Evolutionary conservation across 257 asterid genomes (phyloP).

Genomic region (Thymus quinquecostatus): DNA sequence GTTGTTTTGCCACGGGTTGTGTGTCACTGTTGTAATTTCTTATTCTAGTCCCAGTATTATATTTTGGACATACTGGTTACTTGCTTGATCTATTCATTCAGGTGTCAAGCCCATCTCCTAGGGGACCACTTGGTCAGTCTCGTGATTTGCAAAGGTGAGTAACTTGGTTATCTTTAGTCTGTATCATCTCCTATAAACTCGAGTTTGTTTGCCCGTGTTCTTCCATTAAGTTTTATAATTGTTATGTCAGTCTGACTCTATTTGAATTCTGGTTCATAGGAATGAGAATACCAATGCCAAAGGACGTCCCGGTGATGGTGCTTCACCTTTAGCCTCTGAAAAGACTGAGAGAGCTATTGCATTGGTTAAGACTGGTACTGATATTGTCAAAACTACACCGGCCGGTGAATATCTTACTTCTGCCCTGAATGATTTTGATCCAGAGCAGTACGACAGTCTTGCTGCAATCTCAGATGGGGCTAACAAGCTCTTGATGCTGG

Average conservation of each 20-base stretch:
- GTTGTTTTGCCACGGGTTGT: slow-evolving; percentile 24
- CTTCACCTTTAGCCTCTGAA: slow-evolving; percentile 55
- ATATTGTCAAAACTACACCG: slow-evolving; percentile 85
- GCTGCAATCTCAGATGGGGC: slow-evolving; percentile 99
- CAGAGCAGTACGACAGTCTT: slow-evolving; percentile 92
- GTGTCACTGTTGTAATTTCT: slow-evolving; percentile 27
- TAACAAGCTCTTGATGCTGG: slow-evolving; percentile 99
- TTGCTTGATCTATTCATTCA: slow-evolving; percentile 39
- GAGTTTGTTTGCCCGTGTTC: slow-evolving; percentile 3
- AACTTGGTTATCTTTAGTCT: not conserved
- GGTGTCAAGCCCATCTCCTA: slow-evolving; percentile 75
- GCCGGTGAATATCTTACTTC: slow-evolving; percentile 99
- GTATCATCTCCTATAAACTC: slow-evolving; percentile 13
- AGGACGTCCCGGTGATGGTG: slow-evolving; percentile 60
- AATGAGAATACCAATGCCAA: slow-evolving; percentile 51
- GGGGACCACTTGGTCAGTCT: slow-evolving; percentile 54
- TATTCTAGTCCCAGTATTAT: slow-evolving; percentile 29
- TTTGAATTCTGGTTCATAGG: slow-evolving; percentile 50
- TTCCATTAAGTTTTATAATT: not conserved
- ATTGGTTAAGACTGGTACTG: slow-evolving; percentile 75
- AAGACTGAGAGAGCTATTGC: slow-evolving; percentile 71
- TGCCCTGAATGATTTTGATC: slow-evolving; percentile 94
- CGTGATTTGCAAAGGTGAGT: slow-evolving; percentile 70
- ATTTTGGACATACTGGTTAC: slow-evolving; percentile 25
- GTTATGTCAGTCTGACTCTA: not conserved